A percentile compares a stretch with the other conserved stretches of the same genome.
Evolutionary conservation across 345 rosid genomes (phyloP).

Genomic region (Populus euphratica): DNA sequence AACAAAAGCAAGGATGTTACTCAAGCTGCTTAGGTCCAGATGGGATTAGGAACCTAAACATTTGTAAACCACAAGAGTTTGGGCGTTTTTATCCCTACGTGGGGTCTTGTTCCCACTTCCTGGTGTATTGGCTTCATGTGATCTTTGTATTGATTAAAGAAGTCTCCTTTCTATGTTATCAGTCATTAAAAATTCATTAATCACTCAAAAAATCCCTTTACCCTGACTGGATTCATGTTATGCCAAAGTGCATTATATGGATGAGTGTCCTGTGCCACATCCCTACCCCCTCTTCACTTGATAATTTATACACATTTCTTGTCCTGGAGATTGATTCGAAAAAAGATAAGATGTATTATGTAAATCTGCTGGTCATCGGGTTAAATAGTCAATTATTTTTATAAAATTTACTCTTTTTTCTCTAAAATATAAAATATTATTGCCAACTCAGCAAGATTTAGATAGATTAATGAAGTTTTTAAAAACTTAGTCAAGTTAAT

Average conservation of each 20-base stretch:
- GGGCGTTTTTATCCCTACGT: neutral
- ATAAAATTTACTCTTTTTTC: no score
- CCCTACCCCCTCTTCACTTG: neutral
- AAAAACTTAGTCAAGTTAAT: no score
- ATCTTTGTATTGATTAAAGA: conserved; percentile 7
- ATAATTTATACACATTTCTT: neutral
- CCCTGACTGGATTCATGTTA: neutral
- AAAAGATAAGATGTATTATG: no score
- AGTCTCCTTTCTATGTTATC: neutral
- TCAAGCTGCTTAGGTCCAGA: conserved; percentile 50
- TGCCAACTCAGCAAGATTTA: no score
- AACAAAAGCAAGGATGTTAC: conserved; percentile 44
- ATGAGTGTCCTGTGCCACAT: neutral
- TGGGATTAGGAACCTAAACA: conserved; percentile 23
- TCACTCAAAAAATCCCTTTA: neutral
- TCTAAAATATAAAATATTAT: no score
- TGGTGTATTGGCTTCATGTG: conserved; percentile 1
- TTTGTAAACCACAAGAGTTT: conserved; percentile 1
- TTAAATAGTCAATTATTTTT: no score
- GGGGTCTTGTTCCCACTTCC: neutral
- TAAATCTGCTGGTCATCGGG: no score
- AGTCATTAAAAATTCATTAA: neutral
- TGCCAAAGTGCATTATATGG: neutral
- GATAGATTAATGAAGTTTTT: no score
- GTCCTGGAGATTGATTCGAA: no score